Conservation (phyloP, 805 yeast species). For the Saturnispora hagleri region DNA sequence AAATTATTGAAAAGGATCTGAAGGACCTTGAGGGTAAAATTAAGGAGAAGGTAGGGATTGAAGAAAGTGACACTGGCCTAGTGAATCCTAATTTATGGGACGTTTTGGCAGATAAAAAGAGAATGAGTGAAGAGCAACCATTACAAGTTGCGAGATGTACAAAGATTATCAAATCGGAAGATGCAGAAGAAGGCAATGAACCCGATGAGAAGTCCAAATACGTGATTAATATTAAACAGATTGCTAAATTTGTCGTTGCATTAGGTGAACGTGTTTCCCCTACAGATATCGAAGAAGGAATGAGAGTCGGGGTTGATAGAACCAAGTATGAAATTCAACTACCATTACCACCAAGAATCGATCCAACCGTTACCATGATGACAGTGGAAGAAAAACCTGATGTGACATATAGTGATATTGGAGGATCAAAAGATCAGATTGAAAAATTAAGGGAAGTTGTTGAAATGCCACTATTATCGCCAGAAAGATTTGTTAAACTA, state of each 20-base stretch:
- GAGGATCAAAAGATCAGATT: constrained; percentile 97
- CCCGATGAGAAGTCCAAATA: constrained; percentile 79
- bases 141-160: constrained; percentile 98
- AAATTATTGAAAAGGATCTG: constrained; percentile 78
- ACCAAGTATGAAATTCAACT: constrained; percentile 93
- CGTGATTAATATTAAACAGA: constrained; percentile 94
- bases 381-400: constrained; percentile 99
- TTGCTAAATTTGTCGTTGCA: constrained; percentile 95
- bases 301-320: constrained; percentile 99
- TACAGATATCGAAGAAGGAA: constrained; percentile 98
- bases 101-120: constrained; percentile 88
- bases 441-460: constrained; percentile 95
- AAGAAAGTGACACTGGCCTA: constrained; percentile 96
- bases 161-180: constrained; percentile 71
- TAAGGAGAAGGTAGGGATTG: constrained; percentile 88
- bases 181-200: constrained; percentile 26
- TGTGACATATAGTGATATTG: constrained; percentile 95
- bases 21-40: constrained; percentile 77
- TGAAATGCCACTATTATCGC: constrained; percentile 85
- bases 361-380: constrained; percentile 99
- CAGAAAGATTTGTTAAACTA: constrained; percentile 91
- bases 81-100: constrained; percentile 98
- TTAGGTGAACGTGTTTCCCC: constrained; percentile 96
- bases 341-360: constrained; percentile 96
- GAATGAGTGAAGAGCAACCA: constrained; percentile 91